Evolutionary conservation across 2,329 filamentous ascomycete species (phyloP).

Genomic region (Calonectria multiphialidica): DNA sequence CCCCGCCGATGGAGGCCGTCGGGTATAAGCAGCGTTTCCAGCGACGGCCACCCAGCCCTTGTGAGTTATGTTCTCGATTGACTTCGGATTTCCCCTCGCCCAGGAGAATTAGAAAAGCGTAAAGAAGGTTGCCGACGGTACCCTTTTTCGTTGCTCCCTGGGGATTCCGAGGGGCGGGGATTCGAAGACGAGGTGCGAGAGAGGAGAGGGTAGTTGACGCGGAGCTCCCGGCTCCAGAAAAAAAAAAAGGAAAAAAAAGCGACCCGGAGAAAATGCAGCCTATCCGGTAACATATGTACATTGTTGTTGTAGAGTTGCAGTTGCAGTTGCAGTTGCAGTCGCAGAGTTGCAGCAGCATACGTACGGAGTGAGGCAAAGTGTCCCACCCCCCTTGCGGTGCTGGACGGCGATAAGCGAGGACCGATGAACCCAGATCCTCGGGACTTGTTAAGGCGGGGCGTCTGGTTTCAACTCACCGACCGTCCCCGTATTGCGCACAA

Average conservation of each 20-base stretch:
- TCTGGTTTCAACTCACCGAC: constrained; percentile 13
- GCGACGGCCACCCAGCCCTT: constrained; percentile 2
- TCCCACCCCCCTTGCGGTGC: constrained; percentile 30
- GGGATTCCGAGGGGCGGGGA: not conserved
- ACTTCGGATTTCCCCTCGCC: not conserved
- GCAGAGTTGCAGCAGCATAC: constrained; percentile 5
- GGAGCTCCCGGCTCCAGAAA: not conserved
- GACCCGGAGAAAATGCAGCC: not conserved
- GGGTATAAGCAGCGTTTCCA: constrained; percentile 14
- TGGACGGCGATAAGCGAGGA: constrained; percentile 48
- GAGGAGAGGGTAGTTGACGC: not conserved
- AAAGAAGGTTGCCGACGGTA: constrained; percentile 11
- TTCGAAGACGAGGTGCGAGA: not conserved
- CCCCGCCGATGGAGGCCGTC: not conserved
- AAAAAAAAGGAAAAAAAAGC: not conserved
- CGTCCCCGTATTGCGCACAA: not conserved
- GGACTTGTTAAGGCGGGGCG: constrained; percentile 30
- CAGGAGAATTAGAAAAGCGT: not conserved
- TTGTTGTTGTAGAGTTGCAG: not conserved
- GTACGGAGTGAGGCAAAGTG: not conserved
- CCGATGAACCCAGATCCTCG: constrained; percentile 48
- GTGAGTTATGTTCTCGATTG: not conserved
- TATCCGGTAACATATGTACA: constrained; percentile 1
- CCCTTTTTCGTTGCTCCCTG: not conserved
- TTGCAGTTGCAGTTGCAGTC: not conserved